Percentiles rank a stretch among this genome's conserved stretches.
Conservation (phyloP, 768 basidiomycete genomes). For the Cytidiella melzeri region DNA sequence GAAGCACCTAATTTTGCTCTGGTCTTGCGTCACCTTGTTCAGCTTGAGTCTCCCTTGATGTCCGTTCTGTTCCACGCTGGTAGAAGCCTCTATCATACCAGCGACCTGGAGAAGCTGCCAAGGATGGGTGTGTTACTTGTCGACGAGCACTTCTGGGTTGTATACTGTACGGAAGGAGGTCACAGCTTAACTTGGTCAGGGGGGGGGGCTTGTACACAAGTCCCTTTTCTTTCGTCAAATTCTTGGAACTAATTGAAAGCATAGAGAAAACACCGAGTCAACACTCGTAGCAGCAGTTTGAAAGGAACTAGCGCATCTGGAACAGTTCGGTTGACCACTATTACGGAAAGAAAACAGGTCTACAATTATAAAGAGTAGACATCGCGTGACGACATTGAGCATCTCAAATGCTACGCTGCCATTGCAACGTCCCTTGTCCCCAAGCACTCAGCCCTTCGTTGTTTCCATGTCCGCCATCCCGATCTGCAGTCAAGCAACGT, state of each 20-base stretch:
- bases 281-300: slow-evolving; percentile 35
- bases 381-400: too few relatives aligned
- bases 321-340: too few relatives aligned
- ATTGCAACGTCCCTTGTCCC: too few relatives aligned
- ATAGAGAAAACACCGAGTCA: slow-evolving; percentile 39
- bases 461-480: slow-evolving; percentile 42
- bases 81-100: slow-evolving; percentile 43
- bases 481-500: slow-evolving; percentile 35
- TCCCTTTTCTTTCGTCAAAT: too few relatives aligned
- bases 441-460: slow-evolving; percentile 38
- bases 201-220: slow-evolving; percentile 37
- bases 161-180: slow-evolving; percentile 46
- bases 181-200: slow-evolving; percentile 40
- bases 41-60: slow-evolving; percentile 33
- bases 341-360: slow-evolving; percentile 44
- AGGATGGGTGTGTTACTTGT: slow-evolving; percentile 26
- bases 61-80: slow-evolving; percentile 41
- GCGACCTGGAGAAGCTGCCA: slow-evolving; percentile 38
- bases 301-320: too few relatives aligned
- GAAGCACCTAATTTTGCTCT: slow-evolving; percentile 2
- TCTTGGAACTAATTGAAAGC: too few relatives aligned
- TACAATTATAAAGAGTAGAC: too few relatives aligned
- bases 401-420: too few relatives aligned
- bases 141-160: slow-evolving; percentile 18
- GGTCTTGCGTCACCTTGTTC: slow-evolving; percentile 4